Percentiles rank a stretch among this genome's conserved stretches.
These are phyloP conservation scores for Prinsepia uniflora DNA, from an alignment of 306 rosid genomes.

Conservation along the genomic window DNA sequence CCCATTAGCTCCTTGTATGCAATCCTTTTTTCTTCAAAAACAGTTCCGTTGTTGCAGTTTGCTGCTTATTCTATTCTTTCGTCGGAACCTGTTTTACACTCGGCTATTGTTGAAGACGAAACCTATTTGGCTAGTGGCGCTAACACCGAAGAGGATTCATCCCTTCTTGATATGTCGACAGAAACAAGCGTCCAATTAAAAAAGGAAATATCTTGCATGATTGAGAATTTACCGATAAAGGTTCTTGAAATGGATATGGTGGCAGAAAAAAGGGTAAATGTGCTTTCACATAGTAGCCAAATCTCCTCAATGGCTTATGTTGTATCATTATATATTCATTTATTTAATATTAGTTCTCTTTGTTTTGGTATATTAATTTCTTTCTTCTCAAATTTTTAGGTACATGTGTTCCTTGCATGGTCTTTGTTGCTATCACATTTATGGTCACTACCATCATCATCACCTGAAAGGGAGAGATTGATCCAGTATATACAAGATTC, in stretches of 20 bases:
- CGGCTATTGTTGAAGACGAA: slow-evolving; percentile 60
- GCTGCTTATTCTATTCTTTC: slow-evolving; percentile 79
- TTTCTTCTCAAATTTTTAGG: slow-evolving; percentile 40
- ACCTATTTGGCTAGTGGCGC: slow-evolving; percentile 40
- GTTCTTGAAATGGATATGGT: slow-evolving; percentile 62
- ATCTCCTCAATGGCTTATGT: slow-evolving; percentile 8
- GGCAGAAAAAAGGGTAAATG: slow-evolving; percentile 65
- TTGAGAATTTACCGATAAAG: slow-evolving; percentile 61
- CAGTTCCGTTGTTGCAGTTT: slow-evolving; percentile 66
- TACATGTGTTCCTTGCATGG: slow-evolving; percentile 82
- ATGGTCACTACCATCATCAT: slow-evolving; percentile 71
- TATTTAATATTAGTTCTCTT: slow-evolving; percentile 9
- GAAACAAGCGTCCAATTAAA: slow-evolving; percentile 57
- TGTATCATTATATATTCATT: slow-evolving; percentile 5
- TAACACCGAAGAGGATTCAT: slow-evolving; percentile 46
- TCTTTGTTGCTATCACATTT: slow-evolving; percentile 80
- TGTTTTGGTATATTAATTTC: background rate
- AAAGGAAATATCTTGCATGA: slow-evolving; percentile 63
- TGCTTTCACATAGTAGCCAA: slow-evolving; percentile 19
- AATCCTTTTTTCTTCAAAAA: slow-evolving; percentile 72
- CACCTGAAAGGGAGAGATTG: slow-evolving; percentile 73
- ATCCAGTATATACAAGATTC: slow-evolving; percentile 82
- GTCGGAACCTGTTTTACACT: slow-evolving; percentile 59
- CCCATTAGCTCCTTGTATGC: slow-evolving; percentile 79
- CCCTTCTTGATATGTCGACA: slow-evolving; percentile 44